Evolutionary conservation across 2,329 filamentous ascomycete species (phyloP), one percentile per base, ranked within the genome.

Genomic region (Didymella lethalis): DNA sequence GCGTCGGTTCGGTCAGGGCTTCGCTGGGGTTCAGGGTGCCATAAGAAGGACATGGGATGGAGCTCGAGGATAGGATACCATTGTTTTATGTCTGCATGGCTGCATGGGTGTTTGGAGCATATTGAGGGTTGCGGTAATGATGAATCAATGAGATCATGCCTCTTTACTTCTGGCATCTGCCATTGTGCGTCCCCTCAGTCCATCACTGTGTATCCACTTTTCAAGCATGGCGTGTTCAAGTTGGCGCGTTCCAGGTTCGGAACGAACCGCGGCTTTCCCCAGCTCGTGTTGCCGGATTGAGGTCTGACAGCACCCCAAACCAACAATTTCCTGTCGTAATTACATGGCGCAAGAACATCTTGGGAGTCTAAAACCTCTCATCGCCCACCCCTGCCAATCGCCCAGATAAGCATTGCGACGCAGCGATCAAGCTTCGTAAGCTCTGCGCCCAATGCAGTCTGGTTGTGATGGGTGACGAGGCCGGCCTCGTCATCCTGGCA

Each of bases 391-490:
- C 8, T 23, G 18, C 7, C 4, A 7, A 8, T 2, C 11, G 8
- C 20, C 20, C 38, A 29, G 26, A 54, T 34, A 48, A 51, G 34
- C 48, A 41, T 46, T 54, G 32, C 25, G 46, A 26, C 26, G 32
- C 50, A 8, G 32, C 38, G 12, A 18, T 46, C 26, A 59, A 54
- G 56, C 56, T 43, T 49, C 56, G 56, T 46, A 29, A 50, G 56
- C 56, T 40, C 40, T 11, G 38, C 40, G 26, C 46, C 40, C 25
- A 46, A 34, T 49, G 45, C 8, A 49, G 45, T 14, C 25, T 34
- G 36, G 54, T 18, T 16, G 28, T 32, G 25, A 16, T 3, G 25
- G 45, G 49, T 53, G 49, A 58, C 49, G 55, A 58, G 31, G 38
- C 56, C 4, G 20, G 56, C 50, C 18, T 59, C 56, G 32, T 36